A percentile compares a stretch with the other conserved stretches of the same genome.
phyloP scores from a whole-genome alignment of 257 asterid species.

The Nicotiana noctiflora region DNA sequence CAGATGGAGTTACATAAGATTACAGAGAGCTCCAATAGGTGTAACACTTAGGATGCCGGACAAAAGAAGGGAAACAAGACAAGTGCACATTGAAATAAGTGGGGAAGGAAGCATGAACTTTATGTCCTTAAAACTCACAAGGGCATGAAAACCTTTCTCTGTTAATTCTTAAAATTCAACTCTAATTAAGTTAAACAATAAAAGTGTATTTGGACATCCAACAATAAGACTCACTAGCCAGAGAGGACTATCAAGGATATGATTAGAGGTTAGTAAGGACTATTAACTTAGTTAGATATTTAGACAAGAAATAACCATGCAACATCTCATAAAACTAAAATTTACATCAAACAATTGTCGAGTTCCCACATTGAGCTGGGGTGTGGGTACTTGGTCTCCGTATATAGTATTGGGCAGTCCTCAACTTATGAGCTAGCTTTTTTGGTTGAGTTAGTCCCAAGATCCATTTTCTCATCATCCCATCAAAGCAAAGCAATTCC shows the following conservation, averaged over 20 bases:
- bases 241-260: background rate
- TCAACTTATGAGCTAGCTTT: too few species aligned
- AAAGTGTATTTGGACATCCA: background rate
- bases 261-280: background rate
- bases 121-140: background rate
- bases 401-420: too few species aligned
- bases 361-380: too few species aligned
- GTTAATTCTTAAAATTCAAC: background rate
- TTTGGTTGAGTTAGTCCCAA: too few species aligned
- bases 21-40: background rate
- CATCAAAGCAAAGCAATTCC: too few species aligned
- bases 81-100: background rate
- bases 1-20: too few species aligned
- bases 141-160: background rate
- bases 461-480: too few species aligned
- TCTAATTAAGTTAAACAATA: background rate
- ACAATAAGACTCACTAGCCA: background rate
- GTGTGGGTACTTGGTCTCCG: too few species aligned
- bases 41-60: background rate
- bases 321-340: constrained; percentile 7
- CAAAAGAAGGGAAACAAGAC: background rate
- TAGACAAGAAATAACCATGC: background rate
- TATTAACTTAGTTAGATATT: background rate
- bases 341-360: background rate
- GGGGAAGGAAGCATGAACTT: background rate